Percentiles rank a stretch among this genome's conserved stretches.
Conservation (phyloP, 1,139 yeast species). For the Taphrina sp. region DNA sequence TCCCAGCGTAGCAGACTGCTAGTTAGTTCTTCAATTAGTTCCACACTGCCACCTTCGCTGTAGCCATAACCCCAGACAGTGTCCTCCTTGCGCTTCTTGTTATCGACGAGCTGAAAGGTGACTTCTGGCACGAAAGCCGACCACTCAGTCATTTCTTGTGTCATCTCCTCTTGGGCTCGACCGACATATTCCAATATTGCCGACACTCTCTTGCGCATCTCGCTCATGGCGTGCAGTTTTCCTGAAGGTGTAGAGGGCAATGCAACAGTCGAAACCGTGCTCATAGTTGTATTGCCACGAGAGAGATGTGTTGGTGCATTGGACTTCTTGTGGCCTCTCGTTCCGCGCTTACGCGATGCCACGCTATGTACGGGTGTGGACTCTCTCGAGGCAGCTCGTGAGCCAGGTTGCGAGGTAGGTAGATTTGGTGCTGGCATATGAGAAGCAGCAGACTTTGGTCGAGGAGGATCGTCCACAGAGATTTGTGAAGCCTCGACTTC, state of each 20-base stretch:
- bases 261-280: conserved; percentile 25
- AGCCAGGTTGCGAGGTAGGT: conserved; percentile 2
- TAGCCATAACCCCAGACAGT: conserved; percentile 46
- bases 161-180: conserved; percentile 76
- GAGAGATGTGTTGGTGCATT: conserved; percentile 1
- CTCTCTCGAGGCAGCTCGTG: conserved; percentile 11
- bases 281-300: conserved; percentile 5
- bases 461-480: neutral
- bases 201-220: conserved; percentile 81
- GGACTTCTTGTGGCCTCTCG: conserved; percentile 3
- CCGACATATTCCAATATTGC: conserved; percentile 89
- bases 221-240: conserved; percentile 54
- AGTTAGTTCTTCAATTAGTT: conserved; percentile 67
- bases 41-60: conserved; percentile 58
- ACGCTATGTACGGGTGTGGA: conserved; percentile 1
- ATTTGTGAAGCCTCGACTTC: neutral
- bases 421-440: neutral
- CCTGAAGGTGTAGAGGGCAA: conserved; percentile 31
- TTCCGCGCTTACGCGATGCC: conserved; percentile 4
- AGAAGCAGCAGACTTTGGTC: neutral
- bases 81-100: conserved; percentile 2
- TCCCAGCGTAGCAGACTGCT: conserved; percentile 74
- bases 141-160: conserved; percentile 63
- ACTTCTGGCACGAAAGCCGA: conserved; percentile 8
- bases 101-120: neutral